Base-by-base conservation (phyloP, 768 basidiomycete species). In the Leccinum incarnatum region DNA sequence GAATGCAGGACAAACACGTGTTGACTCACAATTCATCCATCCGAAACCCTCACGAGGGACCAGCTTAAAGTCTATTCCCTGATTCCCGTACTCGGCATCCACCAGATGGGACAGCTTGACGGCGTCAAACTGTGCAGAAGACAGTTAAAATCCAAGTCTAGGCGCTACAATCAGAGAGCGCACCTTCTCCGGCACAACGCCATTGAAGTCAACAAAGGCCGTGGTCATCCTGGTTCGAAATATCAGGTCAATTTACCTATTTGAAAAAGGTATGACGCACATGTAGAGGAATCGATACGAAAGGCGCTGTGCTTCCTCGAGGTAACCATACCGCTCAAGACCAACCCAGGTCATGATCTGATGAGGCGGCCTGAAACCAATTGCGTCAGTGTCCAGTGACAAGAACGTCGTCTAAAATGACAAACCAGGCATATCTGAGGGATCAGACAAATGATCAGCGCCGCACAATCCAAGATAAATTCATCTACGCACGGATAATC, bases 341-440 rank as follows among this genome's bases (percentile, higher is more conserved):
- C 95, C 96, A 54, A 98, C 94, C 96, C 96, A 99, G 2, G 89
- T 79, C 91, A 98, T 98, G 69, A 98, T 97, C 74, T 98, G 96
- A 73, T 98, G 95, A 51, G 95, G 92, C n/a, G 92, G 92, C 92
- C 87, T 87, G 59, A 30, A 54, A 56, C 23, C n/a, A 15, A 58
- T 51, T 27, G 21, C 8, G 21, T 69, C 42, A 74, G 52, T 14
- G 49, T 19, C 3, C 30, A 65, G 2, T 51, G 55, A 36, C 42
- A 34, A 36, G 11, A 1, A 36, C 11, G 10, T 45, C 32, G 2
- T 36, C 9, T 42, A 25, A 47, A 9, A 51, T 27, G 49, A 74
- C 74, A 54, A 69, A 83, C 82, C 88, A 91, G 62, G 88, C 89
- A 66, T 89, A 89, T 65, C 87, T 88, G 63, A 30, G 49, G 36